Evolutionary conservation across 305 asterid genomes (phyloP), one percentile per base, ranked within the genome.

Genomic region (Ajuga reptans): DNA sequence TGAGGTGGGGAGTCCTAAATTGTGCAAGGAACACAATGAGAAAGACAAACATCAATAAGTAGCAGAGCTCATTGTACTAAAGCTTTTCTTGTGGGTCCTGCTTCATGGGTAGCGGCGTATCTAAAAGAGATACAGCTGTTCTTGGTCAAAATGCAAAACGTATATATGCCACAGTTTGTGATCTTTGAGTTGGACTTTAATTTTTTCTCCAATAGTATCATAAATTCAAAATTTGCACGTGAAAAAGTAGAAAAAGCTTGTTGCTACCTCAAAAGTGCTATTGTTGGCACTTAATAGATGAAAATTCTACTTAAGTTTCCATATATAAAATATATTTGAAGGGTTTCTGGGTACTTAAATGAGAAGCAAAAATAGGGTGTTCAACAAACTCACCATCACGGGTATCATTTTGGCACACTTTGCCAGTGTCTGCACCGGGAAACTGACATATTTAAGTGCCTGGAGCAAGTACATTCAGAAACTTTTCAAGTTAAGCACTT

Each of bases 321-420:
- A 41, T 12, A 60, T 29, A 14, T 15, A 17, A 41, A 69, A 31
- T 9, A 34, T n/a, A 16, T 31, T 15, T 33, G 29, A 21, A 16
- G 55, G 66, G 24, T 45, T 53, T 39, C 14, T 39, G 39, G 58
- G 69, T 39, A 29, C 27, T 62, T 16, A 63, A 21, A 47, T 11
- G 24, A 51, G 45, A 29, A 65, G 62, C 72, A 51, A 37, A 50
- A 64, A 31, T 52, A 76, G 65, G 60, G 56, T 64, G 64, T 4
- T 15, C 57, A 52, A 37, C 72, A 55, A 58, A 84, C 99, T 85
- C 77, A 94, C 99, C 99, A 94, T 89, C 42, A 94, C 98, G 72
- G 99, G 99, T 72, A 94, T 91, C 97, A 94, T 91, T 79, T 94
- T 94, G 71, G 97, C 99, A 82, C 99, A 91, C 90, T 94, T 94